phyloP scores from a whole-genome alignment of 352 stramenopile species.

The Phytophthora chlamydospora region DNA sequence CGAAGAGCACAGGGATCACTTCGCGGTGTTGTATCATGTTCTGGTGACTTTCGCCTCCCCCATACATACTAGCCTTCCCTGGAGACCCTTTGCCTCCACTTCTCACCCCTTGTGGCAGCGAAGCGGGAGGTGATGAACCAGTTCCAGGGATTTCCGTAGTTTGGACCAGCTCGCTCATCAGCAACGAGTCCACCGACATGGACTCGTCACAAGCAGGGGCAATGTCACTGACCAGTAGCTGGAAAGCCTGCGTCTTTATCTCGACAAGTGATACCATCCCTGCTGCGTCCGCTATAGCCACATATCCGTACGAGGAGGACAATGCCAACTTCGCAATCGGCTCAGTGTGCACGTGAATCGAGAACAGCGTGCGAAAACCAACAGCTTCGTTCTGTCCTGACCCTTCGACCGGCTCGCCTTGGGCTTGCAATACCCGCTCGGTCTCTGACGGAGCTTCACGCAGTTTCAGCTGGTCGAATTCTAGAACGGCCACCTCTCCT shows the following conservation, averaged over 20 bases:
- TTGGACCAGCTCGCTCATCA: constrained; percentile 72
- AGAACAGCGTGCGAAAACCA: constrained; percentile 58
- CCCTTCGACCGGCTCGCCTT: constrained; percentile 2
- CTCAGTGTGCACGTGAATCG: constrained; percentile 62
- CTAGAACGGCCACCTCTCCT: constrained; percentile 62
- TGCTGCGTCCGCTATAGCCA: constrained; percentile 56
- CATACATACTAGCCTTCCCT: not conserved
- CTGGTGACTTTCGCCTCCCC: constrained; percentile 10
- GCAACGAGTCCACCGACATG: constrained; percentile 62
- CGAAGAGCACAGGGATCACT: constrained; percentile 68
- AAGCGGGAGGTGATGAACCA: constrained; percentile 10
- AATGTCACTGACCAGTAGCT: constrained; percentile 67
- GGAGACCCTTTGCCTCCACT: constrained; percentile 23
- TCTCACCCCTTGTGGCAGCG: constrained; percentile 6
- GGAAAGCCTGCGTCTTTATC: constrained; percentile 51
- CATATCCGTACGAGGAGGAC: constrained; percentile 54
- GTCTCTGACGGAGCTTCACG: not conserved
- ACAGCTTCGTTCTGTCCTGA: constrained; percentile 22
- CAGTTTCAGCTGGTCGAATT: constrained; percentile 40
- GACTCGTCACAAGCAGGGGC: constrained; percentile 43
- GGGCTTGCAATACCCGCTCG: constrained; percentile 3
- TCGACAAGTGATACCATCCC: constrained; percentile 71
- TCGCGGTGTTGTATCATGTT: constrained; percentile 50
- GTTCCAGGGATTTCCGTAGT: constrained; percentile 58
- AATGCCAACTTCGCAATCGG: constrained; percentile 58